Conservation (phyloP, 495 filamentous ascomycete species). For the Trichoderma reesei region DNA sequence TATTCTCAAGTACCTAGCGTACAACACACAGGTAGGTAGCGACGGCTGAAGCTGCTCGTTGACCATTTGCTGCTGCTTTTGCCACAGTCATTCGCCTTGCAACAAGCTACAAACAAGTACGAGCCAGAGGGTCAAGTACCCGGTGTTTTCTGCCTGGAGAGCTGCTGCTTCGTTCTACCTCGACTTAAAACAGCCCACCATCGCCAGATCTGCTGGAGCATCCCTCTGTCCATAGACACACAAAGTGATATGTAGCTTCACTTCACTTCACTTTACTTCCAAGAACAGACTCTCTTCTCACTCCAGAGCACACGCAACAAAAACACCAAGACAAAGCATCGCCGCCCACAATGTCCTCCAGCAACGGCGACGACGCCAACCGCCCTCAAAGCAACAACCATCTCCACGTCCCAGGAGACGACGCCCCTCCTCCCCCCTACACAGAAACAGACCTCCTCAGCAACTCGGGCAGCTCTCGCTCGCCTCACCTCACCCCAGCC, state of each 20-base stretch:
- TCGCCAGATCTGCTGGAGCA: too few relatives aligned
- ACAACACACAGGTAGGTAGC: too few relatives aligned
- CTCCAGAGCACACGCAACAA: neutral
- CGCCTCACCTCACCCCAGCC: neutral
- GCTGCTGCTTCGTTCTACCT: too few relatives aligned
- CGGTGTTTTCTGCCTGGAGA: neutral
- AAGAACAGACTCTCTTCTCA: too few relatives aligned
- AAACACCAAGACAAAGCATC: neutral
- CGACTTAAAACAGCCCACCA: too few relatives aligned
- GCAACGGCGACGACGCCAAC: constrained; percentile 3
- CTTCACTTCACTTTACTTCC: neutral
- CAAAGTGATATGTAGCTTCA: too few relatives aligned
- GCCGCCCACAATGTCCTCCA: neutral
- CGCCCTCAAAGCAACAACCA: constrained; percentile 17
- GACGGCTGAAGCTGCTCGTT: too few relatives aligned
- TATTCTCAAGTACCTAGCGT: too few relatives aligned
- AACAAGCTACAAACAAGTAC: too few relatives aligned
- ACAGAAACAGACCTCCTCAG: constrained; percentile 40
- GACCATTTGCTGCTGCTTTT: neutral
- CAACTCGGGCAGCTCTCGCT: constrained; percentile 18
- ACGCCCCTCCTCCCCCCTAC: constrained; percentile 40
- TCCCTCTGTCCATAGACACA: too few relatives aligned
- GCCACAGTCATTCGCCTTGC: too few relatives aligned
- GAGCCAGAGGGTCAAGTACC: neutral
- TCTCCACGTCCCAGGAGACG: constrained; percentile 13